Percentiles rank a stretch among this genome's conserved stretches.
phyloP scores from a whole-genome alignment of 2,329 filamentous ascomycete genomes.

The Claviceps spartinae region DNA sequence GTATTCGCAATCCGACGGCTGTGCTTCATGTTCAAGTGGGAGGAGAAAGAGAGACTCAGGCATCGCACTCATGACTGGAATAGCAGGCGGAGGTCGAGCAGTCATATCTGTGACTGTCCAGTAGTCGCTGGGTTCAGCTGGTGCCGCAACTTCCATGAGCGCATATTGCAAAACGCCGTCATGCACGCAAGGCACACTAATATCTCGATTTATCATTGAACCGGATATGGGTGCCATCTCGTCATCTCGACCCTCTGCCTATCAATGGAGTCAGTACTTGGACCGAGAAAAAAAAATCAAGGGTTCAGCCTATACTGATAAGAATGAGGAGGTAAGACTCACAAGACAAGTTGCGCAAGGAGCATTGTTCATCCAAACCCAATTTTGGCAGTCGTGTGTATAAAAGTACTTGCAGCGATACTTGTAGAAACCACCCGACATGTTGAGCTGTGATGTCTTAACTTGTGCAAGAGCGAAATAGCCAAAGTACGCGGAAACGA shows the following conservation, averaged over 20 bases:
- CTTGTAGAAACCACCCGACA: constrained; percentile 33
- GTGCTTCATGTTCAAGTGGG: neutral
- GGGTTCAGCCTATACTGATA: too few species aligned
- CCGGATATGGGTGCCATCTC: constrained; percentile 18
- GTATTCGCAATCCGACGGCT: neutral
- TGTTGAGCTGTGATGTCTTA: constrained; percentile 7
- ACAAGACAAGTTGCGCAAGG: constrained; percentile 37
- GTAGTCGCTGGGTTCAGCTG: constrained; percentile 22
- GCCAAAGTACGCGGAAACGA: neutral
- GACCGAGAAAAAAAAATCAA: neutral
- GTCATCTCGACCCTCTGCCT: constrained; percentile 37
- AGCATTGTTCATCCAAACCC: constrained; percentile 39
- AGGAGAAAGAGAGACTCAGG: constrained; percentile 1
- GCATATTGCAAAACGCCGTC: constrained; percentile 34
- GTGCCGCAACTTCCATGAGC: constrained; percentile 30
- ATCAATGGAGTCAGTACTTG: neutral
- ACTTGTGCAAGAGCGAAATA: neutral
- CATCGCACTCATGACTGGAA: constrained; percentile 6
- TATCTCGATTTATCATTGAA: constrained; percentile 23
- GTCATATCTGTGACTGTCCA: constrained; percentile 20
- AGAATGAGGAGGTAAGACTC: constrained; percentile 13
- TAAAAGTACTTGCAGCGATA: constrained; percentile 43
- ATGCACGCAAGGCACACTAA: constrained; percentile 31
- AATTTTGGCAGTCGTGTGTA: constrained; percentile 37
- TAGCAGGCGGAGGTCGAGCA: constrained; percentile 4